These are phyloP conservation scores for Colletotrichum siamense DNA, from an alignment of 2,329 filamentous ascomycete genomes.

Conservation along the genomic window DNA sequence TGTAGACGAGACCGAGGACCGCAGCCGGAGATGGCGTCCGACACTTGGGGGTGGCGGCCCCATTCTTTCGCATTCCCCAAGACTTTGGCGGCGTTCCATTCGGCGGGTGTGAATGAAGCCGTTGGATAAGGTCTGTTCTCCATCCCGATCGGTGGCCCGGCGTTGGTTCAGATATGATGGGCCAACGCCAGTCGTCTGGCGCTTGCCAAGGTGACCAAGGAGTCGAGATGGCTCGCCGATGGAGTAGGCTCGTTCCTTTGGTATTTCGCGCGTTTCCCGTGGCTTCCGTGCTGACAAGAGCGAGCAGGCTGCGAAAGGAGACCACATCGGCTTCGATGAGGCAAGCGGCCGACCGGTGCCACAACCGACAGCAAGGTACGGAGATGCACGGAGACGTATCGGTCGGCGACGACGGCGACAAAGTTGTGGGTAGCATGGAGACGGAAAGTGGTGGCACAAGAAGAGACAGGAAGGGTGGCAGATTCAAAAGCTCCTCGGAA, in stretches of 20 bases:
- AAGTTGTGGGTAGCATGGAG: not conserved
- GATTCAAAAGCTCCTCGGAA: not conserved
- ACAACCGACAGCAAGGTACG: not conserved
- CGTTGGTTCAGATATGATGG: not conserved
- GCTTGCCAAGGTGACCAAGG: not conserved
- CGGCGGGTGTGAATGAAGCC: not conserved
- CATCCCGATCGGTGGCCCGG: constrained; percentile 10
- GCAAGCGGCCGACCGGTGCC: not conserved
- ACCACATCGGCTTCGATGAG: not conserved
- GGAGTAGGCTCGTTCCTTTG: not conserved
- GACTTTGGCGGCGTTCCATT: not conserved
- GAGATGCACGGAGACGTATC: not conserved
- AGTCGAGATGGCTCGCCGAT: not conserved
- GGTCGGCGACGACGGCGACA: not conserved
- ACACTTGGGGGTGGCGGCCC: constrained; percentile 2
- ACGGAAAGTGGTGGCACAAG: not conserved
- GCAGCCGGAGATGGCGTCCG: constrained; percentile 7
- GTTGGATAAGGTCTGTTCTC: not conserved
- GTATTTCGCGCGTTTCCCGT: not conserved
- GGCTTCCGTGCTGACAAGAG: not conserved
- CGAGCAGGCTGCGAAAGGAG: not conserved
- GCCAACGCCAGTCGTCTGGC: not conserved
- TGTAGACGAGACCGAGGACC: not conserved
- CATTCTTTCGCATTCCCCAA: not conserved
- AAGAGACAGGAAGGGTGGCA: not conserved